phyloP scores from a whole-genome alignment of 345 rosid genomes.

The Ceriops tagal region DNA sequence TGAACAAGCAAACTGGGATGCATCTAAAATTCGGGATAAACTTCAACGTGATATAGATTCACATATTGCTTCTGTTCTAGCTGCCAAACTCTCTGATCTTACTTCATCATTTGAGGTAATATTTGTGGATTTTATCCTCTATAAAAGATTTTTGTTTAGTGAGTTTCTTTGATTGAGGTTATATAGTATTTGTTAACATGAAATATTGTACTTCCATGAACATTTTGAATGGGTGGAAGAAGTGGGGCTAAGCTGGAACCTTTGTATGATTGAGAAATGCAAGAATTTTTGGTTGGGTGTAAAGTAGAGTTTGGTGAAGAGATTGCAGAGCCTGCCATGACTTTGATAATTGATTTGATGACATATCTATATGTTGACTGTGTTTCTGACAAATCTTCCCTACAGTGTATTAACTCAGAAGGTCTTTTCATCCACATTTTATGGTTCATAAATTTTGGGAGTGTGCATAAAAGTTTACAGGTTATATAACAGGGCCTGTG shows the following conservation, averaged over 20 bases:
- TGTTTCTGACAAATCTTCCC: too few relatives aligned
- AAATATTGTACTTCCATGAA: neutral
- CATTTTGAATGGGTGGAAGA: neutral
- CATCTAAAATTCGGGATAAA: constrained; percentile 68
- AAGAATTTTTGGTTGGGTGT: neutral
- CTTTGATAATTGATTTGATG: too few relatives aligned
- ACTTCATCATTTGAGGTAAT: constrained; percentile 72
- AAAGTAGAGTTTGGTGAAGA: neutral
- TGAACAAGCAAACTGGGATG: constrained; percentile 92
- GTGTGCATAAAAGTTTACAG: neutral
- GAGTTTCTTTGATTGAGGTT: neutral
- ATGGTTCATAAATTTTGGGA: neutral
- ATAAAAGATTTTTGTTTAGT: neutral
- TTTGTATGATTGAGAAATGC: neutral
- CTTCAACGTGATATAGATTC: constrained; percentile 84
- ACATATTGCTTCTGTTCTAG: constrained; percentile 73
- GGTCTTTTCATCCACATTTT: neutral
- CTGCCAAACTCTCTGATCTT: constrained; percentile 76
- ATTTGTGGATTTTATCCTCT: constrained; percentile 1
- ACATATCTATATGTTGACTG: too few relatives aligned
- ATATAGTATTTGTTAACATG: neutral
- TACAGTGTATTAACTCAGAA: neutral
- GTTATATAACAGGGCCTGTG: neutral
- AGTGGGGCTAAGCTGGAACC: neutral
- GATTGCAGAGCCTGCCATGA: too few relatives aligned